These are phyloP conservation scores for Naganishia randhawae DNA, from an alignment of 768 basidiomycete genomes.

Conservation along the genomic window DNA sequence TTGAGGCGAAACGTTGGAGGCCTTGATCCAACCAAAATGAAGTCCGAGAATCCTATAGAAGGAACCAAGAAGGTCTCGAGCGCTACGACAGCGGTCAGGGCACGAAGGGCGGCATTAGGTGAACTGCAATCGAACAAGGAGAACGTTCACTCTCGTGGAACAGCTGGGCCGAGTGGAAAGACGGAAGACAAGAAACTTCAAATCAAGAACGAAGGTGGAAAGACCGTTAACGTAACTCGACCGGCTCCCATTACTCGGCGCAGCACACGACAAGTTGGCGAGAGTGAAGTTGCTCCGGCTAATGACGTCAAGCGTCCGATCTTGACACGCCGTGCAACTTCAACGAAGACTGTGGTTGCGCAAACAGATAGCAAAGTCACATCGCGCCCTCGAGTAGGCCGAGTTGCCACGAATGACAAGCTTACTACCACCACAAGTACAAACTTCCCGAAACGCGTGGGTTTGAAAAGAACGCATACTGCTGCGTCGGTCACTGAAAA, in stretches of 20 bases:
- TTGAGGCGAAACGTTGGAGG: conserved; percentile 1
- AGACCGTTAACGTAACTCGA: not conserved
- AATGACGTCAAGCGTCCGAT: conserved; percentile 22
- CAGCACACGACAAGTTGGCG: conserved; percentile 4
- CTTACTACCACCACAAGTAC: conserved; percentile 9
- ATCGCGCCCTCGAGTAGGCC: conserved; percentile 1
- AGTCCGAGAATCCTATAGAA: not conserved
- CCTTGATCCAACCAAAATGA: not conserved
- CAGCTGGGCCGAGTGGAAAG: not conserved
- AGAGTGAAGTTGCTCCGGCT: not conserved
- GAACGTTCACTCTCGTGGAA: conserved; percentile 3
- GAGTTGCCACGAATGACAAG: conserved; percentile 13
- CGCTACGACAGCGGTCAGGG: conserved; percentile 9
- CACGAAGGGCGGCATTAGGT: conserved; percentile 28
- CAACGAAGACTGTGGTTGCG: conserved; percentile 34
- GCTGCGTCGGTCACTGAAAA: not conserved
- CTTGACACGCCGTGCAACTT: conserved; percentile 31
- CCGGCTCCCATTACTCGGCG: conserved; percentile 22
- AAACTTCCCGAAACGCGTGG: conserved; percentile 7
- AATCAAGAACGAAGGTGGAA: not conserved
- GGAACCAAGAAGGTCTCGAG: conserved; percentile 10
- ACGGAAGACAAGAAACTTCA: conserved; percentile 9
- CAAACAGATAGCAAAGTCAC: conserved; percentile 24
- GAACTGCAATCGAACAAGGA: conserved; percentile 29
- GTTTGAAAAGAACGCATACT: conserved; percentile 27